Evolutionary conservation across 2,329 filamentous ascomycete species (phyloP), one percentile per base, ranked within the genome.

Genomic region (Beauveria sp.): DNA sequence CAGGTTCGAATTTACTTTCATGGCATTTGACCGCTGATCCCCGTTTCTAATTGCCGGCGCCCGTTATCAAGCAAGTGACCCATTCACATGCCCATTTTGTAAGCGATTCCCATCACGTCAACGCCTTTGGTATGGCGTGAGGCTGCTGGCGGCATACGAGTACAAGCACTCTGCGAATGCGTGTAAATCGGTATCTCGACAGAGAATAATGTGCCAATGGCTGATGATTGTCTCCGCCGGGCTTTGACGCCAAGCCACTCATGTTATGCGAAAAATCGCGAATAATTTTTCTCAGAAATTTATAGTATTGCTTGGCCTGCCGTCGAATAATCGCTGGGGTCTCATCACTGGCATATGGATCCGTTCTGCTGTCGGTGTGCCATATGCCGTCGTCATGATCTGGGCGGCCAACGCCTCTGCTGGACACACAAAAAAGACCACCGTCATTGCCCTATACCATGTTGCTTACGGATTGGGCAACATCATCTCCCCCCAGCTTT

Each of bases 401-500:
- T 40, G 73, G 56, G 56, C 56, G 26, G 47, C 47, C n/a, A 59
- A 59, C 30, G 56, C 47, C 47, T 59, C 56, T 22, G 47, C 73
- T 0, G 73, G 76, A 1, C 75, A 77, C 61, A 77, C 76, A 0
- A 78, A 78, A 67, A 76, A 76, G 63, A 73, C 74, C 2, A 76
- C 74, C 1, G 69, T 74, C 24, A 75, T 74, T 20, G 73, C 70
- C 16, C 65, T 76, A 60, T 75, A 73, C 37, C 72, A 74, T 63
- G 66, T 73, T 3, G 74, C 72, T 1, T 72, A 71, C 47, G 69
- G 71, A 16, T 50, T 73, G 2, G 68, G 70, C 12, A 74, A 72
- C 30, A 73, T 76, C 18, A 70, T 73, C n/a, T 73, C 70, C 0
- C 73, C 73, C 1, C 73, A 76, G 48, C 65, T 76, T 16, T 59